Percentiles rank a stretch among this genome's conserved stretches.
These are phyloP conservation scores for Saccharomycopsis sp. DNA, from an alignment of 805 yeast species.

Conservation along the genomic window DNA sequence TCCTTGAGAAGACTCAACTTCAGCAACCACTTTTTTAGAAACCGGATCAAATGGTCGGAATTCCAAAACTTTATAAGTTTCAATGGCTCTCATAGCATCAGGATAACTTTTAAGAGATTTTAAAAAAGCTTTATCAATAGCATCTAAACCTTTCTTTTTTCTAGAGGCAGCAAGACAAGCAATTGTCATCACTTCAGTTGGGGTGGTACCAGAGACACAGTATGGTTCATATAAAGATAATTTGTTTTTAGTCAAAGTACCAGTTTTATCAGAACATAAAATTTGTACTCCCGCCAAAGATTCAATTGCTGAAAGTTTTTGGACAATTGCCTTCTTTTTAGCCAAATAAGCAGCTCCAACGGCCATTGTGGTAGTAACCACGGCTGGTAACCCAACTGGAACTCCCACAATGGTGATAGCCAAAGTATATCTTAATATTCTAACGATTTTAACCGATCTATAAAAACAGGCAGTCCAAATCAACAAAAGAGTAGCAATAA, in stretches of 20 bases:
- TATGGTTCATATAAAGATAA: conserved; percentile 93
- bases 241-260: conserved; percentile 97
- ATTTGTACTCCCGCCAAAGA: conserved; percentile 96
- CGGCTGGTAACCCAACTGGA: conserved; percentile 98
- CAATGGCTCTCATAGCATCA: conserved; percentile 83
- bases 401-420: conserved; percentile 97
- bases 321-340: conserved; percentile 94
- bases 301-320: conserved; percentile 92
- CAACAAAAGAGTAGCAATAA: conserved; percentile 73
- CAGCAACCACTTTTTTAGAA: conserved; percentile 90
- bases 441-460: conserved; percentile 79
- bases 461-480: conserved; percentile 94
- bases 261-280: conserved; percentile 96
- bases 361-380: conserved; percentile 98
- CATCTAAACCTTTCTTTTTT: conserved; percentile 97
- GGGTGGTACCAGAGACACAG: conserved; percentile 94
- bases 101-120: conserved; percentile 83
- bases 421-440: conserved; percentile 82
- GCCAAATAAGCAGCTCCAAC: conserved; percentile 99
- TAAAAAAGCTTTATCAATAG: conserved; percentile 93
- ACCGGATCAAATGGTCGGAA: conserved; percentile 98
- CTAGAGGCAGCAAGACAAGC: conserved; percentile 97
- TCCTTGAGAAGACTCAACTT: conserved; percentile 93
- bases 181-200: conserved; percentile 93
- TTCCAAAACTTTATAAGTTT: conserved; percentile 89